phyloP scores from a whole-genome alignment of 2,329 filamentous ascomycete genomes.

The Fusarium dimerum region DNA sequence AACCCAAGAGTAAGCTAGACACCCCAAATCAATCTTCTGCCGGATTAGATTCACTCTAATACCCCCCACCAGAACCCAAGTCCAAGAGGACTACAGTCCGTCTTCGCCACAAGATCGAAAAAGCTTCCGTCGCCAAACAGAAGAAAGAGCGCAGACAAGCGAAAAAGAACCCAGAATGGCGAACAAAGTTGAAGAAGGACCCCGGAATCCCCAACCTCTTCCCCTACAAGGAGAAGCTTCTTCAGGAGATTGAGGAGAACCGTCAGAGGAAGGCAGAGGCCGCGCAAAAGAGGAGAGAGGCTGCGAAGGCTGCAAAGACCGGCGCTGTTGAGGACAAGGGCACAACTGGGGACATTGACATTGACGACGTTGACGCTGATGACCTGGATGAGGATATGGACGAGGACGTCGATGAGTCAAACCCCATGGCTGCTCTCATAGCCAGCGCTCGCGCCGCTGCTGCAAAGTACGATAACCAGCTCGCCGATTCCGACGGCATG shows the following conservation, averaged over 20 bases:
- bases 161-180: conserved; percentile 98
- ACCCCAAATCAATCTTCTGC: background rate
- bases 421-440: conserved; percentile 89
- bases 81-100: conserved; percentile 91
- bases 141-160: conserved; percentile 84
- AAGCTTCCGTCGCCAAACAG: conserved; percentile 87
- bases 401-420: conserved; percentile 65
- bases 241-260: conserved; percentile 92
- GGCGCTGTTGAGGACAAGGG: conserved; percentile 46
- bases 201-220: conserved; percentile 97
- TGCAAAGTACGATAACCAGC: conserved; percentile 68
- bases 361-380: conserved; percentile 50
- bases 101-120: conserved; percentile 93
- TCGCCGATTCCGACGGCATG: conserved; percentile 60
- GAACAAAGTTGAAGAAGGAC: conserved; percentile 93
- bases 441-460: conserved; percentile 81
- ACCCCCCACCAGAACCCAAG: conserved; percentile 69
- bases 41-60: background rate
- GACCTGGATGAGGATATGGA: conserved; percentile 55
- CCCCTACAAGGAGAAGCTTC: conserved; percentile 94
- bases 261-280: conserved; percentile 81
- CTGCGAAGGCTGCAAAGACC: conserved; percentile 68
- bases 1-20: conserved; percentile 50
- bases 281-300: conserved; percentile 66
- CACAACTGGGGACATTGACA: conserved; percentile 46